Percentiles rank a stretch among this genome's conserved stretches.
Evolutionary conservation across 345 rosid species (phyloP).

Genomic region (Fremontodendron californicum): DNA sequence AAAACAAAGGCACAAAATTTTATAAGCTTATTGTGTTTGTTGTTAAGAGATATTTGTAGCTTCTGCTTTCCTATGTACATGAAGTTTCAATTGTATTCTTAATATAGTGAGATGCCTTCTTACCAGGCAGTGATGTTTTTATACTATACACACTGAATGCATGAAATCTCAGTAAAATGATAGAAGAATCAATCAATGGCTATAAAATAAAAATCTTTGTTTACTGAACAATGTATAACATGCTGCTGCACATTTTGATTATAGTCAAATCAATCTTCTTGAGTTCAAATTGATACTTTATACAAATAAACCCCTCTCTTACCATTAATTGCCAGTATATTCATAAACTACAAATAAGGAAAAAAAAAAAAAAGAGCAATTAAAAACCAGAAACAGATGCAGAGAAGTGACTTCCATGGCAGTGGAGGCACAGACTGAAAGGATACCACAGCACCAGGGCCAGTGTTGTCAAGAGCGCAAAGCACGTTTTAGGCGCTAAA

Average conservation of each 20-base stretch:
- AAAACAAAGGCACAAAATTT: neutral
- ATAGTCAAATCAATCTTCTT: neutral
- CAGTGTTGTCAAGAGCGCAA: no score
- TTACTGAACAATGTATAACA: neutral
- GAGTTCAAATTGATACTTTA: neutral
- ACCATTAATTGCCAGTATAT: neutral
- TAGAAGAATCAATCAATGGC: neutral
- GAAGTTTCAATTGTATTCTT: neutral
- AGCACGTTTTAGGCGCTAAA: no score
- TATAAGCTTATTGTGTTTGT: neutral
- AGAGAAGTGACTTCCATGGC: neutral
- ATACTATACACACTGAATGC: neutral
- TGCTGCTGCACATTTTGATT: neutral
- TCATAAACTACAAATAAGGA: slow-evolving; percentile 8
- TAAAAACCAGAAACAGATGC: neutral
- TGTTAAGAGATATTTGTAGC: neutral
- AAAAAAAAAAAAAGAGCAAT: neutral
- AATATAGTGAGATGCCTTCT: neutral
- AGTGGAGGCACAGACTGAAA: neutral
- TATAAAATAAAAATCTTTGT: neutral
- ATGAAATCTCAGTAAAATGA: neutral
- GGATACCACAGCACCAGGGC: neutral
- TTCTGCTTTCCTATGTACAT: neutral
- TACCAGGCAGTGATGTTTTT: neutral
- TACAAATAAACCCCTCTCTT: slow-evolving; percentile 10